Conservation (phyloP, 2,329 filamentous ascomycete species). For the Calonectria montana region DNA sequence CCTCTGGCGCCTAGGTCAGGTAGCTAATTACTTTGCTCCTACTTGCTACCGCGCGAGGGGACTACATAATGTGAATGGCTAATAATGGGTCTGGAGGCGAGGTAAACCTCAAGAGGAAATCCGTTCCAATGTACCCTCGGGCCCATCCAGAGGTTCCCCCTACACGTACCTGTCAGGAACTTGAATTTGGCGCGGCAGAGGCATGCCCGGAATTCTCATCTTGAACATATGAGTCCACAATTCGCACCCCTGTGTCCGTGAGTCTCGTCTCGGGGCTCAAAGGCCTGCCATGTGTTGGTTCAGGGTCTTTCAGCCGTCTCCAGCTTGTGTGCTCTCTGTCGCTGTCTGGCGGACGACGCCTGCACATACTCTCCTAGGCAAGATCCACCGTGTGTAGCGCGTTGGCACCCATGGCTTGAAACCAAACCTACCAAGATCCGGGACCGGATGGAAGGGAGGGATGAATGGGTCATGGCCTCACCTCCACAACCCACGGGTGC, state of each 20-base stretch:
- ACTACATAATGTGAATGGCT: slow-evolving; percentile 20
- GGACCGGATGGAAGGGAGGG: slow-evolving; percentile 7
- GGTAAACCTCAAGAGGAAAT: slow-evolving; percentile 25
- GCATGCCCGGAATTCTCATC: slow-evolving; percentile 2
- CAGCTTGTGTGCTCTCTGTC: not conserved
- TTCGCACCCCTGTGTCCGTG: not conserved
- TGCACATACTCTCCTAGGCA: not conserved
- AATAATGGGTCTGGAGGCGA: slow-evolving; percentile 17
- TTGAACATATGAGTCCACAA: slow-evolving; percentile 5
- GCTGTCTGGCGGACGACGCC: slow-evolving; percentile 11
- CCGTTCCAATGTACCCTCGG: slow-evolving; percentile 15
- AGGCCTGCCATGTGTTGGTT: not conserved
- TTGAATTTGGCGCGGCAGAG: not conserved
- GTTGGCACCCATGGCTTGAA: not conserved
- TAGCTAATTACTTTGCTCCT: slow-evolving; percentile 7
- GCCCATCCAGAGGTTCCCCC: slow-evolving; percentile 5
- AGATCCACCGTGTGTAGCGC: not conserved
- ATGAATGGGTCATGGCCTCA: slow-evolving; percentile 18
- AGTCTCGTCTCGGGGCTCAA: slow-evolving; percentile 9
- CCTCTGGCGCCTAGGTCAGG: not conserved
- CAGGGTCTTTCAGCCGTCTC: not conserved
- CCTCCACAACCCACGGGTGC: slow-evolving; percentile 21
- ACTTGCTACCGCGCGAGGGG: slow-evolving; percentile 7
- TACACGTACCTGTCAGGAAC: slow-evolving; percentile 8
- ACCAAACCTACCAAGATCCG: not conserved